Evolutionary conservation across 73 alveolate species (phyloP).

Genomic region (Paramecium caudatum): DNA sequence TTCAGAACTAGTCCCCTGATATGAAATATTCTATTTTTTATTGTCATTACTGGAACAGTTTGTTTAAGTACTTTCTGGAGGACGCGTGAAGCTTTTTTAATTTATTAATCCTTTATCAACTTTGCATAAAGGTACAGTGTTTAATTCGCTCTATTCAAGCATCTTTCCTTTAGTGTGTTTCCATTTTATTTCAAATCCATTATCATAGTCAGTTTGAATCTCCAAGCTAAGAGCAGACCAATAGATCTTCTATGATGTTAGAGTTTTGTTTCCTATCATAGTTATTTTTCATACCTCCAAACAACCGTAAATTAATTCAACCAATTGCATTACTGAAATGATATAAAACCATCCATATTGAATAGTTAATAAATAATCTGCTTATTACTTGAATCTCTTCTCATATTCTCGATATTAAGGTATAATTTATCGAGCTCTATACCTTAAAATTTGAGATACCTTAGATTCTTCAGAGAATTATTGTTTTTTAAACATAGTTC

Average conservation of each 20-base stretch:
- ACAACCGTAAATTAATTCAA: background rate
- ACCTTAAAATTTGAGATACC: background rate
- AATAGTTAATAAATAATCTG: background rate
- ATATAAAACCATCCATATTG: background rate
- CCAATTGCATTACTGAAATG: background rate
- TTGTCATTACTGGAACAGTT: slow-evolving; percentile 21
- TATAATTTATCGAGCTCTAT: background rate
- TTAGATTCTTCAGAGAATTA: background rate
- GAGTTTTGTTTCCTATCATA: too few species aligned
- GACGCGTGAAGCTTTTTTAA: background rate
- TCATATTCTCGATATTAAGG: slow-evolving; percentile 32
- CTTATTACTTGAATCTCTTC: background rate
- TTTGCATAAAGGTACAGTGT: background rate
- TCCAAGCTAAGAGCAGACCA: slow-evolving; percentile 46
- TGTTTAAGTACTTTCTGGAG: background rate
- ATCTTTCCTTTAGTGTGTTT: background rate
- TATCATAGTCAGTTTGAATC: background rate
- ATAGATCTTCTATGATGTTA: background rate
- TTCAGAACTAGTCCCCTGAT: background rate
- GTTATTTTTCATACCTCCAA: background rate
- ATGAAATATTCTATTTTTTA: slow-evolving; percentile 9
- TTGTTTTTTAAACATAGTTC: background rate
- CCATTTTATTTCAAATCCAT: background rate
- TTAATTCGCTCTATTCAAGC: background rate
- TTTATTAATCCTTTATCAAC: background rate